Base-by-base conservation (phyloP, 768 basidiomycete genomes). In the Punctularia strigosozonata region DNA sequence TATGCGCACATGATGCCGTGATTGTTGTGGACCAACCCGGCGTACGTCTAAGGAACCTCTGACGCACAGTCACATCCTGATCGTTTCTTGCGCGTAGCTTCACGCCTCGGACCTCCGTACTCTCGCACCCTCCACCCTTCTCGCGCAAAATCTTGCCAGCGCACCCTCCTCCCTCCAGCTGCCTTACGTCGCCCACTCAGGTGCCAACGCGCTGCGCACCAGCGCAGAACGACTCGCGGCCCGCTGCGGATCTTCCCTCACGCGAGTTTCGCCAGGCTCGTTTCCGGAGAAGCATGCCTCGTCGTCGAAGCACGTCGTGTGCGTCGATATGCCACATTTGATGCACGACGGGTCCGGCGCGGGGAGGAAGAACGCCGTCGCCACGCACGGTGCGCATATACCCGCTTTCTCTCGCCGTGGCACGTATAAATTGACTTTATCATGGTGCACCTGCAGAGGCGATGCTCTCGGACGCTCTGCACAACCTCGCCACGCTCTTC, bases 31-130 rank as follows among this genome's bases (percentile, higher is more conserved):
- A 82, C 45, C 84, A 87, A 37, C 73, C 77, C 7, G 80, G 82
- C 18, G 85, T 87, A 54, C 43, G 78, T 65, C 8, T 15, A 39
- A 25, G 20, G 10, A 25, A 31, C 31, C 2, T 42, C 19, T 23
- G 18, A n/a, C 31, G 13, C 37, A 23, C 26, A 3, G 20, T 25
- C 26, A 25, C 17, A 20, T 28, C 17, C 32, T 38, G 4, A 25
- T 38, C 23, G 36, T 31, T 20, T 40, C 25, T 22, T 44, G 19
- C 17, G 28, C 21, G 12, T 49, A 87, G 84, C 61, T 82, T 4
- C 84, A 80, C 48, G 77, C 80, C 19, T 77, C 81, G n/a, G 83
- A 87, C 62, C 62, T 87, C 30, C 76, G 79, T 22, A 56, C 59
- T 7, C 71, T 86, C 17, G 56, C 71, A 5, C 60, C 73, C 6